Evolutionary conservation across 2,329 filamentous ascomycete genomes (phyloP), one percentile per base, ranked within the genome.

Genomic region (Microdochium bolleyi): DNA sequence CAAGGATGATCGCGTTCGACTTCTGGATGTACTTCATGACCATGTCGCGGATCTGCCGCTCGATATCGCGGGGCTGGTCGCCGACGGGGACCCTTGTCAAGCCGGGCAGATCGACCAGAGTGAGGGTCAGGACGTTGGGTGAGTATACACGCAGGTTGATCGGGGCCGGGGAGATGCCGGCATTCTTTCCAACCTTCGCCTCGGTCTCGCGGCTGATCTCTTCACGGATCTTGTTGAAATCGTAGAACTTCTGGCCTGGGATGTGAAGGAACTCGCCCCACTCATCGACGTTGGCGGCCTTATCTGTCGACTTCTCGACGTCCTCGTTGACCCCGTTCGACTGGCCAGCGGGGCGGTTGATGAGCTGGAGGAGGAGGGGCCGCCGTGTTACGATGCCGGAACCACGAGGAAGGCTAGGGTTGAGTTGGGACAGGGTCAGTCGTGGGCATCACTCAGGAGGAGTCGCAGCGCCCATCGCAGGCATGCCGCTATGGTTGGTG

Each of bases 221-320:
- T 54, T 97, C 94, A 63, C 94, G 84, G 65, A 99, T 96, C 79
- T 96, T 96, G 78, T 91, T 89, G 77, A 99, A 99, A 75, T 99
- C 94, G 73, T 85, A 85, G 77, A 95, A 97, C 73, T 97, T 97
- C 73, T 97, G 89, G 62, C 92, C 94, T 21, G 94, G 92, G 58
- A 99, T 89, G 72, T 99, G 94, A 58, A 99, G 79, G 73, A 99
- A 99, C 78, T 99, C 94, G 77, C 92, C 94, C 89, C 95, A 99
- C 72, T 99, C 94, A 67, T 97, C 91, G 21, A 82, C 72, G 71
- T 99, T 99, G 64, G 92, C 89, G 61, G 91, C 88, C 70, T 88
- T 88, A 72, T 97, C 94, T 60, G 80, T 84, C 52, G 82, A 84
- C 54, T 77, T 76, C 55, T 82, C 73, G 61, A 90, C 67, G 56